Evolutionary conservation across 148 eudicot species (phyloP).

Genomic region (Pharnaceum exiguum): DNA sequence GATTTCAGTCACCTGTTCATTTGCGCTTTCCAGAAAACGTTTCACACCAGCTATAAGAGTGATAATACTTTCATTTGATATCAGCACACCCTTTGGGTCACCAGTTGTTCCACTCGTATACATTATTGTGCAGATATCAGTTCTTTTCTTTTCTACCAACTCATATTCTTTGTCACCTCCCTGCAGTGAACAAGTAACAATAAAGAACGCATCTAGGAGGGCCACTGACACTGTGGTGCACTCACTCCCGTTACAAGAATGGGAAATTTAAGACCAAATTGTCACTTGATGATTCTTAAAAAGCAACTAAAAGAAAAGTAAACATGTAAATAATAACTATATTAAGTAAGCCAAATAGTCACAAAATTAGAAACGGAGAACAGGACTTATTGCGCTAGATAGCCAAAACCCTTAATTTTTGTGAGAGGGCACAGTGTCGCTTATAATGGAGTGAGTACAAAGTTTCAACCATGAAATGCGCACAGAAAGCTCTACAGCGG

Average conservation of each 20-base stretch:
- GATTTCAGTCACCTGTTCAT: slow-evolving; percentile 58
- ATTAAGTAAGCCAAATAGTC: too few relatives aligned
- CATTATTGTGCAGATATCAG: slow-evolving; percentile 95
- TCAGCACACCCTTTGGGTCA: slow-evolving; percentile 94
- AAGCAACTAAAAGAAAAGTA: too few relatives aligned
- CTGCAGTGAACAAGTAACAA: slow-evolving; percentile 33
- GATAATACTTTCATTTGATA: slow-evolving; percentile 88
- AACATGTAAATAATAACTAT: too few relatives aligned
- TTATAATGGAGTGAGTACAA: too few relatives aligned
- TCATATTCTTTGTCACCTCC: slow-evolving; percentile 65
- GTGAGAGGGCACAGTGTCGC: too few relatives aligned
- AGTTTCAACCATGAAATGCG: neutral
- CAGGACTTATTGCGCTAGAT: too few relatives aligned
- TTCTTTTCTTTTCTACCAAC: slow-evolving; percentile 58
- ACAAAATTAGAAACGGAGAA: too few relatives aligned
- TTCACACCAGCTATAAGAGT: slow-evolving; percentile 80
- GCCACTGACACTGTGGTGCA: too few relatives aligned
- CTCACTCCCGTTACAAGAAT: too few relatives aligned
- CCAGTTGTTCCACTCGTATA: slow-evolving; percentile 99
- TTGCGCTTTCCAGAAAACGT: slow-evolving; percentile 54
- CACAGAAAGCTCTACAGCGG: neutral
- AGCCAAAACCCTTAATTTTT: too few relatives aligned
- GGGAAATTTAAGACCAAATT: too few relatives aligned
- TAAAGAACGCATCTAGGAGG: neutral
- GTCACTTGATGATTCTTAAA: too few relatives aligned